phyloP scores from a whole-genome alignment of 768 basidiomycete genomes.

The Cubamyces lactineus region DNA sequence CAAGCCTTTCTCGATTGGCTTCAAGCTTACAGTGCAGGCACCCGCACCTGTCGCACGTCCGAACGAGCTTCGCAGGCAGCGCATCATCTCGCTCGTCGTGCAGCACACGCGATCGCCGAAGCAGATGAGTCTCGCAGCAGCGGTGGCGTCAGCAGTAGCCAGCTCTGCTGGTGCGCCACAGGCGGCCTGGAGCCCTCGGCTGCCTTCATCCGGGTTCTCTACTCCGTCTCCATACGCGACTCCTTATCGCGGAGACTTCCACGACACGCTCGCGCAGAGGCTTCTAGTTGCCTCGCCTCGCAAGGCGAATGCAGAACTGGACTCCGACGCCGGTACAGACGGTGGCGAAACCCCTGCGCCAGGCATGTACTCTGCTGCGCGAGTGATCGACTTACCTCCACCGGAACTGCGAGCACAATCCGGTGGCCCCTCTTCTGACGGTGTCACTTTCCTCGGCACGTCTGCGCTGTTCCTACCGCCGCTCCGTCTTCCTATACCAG shows the following conservation, averaged over 20 bases:
- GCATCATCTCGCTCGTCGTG: conserved; percentile 56
- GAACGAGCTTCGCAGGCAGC: conserved; percentile 34
- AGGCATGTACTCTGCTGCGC: conserved; percentile 6
- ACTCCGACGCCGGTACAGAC: conserved; percentile 21
- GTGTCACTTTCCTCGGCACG: conserved; percentile 33
- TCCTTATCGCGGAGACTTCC: conserved; percentile 45
- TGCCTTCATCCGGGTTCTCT: conserved; percentile 56
- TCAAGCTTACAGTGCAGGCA: conserved; percentile 56
- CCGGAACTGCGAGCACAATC: conserved; percentile 18
- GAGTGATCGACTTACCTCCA: conserved; percentile 28
- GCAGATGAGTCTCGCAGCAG: conserved; percentile 9
- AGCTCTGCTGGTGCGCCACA: conserved; percentile 18
- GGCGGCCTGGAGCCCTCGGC: conserved; percentile 39
- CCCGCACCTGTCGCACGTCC: conserved; percentile 40
- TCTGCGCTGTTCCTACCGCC: conserved; percentile 35
- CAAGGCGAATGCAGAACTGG: conserved; percentile 27
- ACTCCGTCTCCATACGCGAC: conserved; percentile 51
- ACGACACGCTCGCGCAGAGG: conserved; percentile 55
- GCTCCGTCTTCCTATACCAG: conserved; percentile 26
- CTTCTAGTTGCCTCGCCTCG: conserved; percentile 48
- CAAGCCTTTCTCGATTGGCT: conserved; percentile 60
- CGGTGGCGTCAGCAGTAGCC: conserved; percentile 27
- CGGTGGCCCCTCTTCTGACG: conserved; percentile 3
- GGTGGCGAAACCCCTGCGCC: conserved; percentile 29
- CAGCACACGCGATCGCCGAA: conserved; percentile 63